Evolutionary conservation across 352 stramenopile genomes (phyloP), one percentile per base, ranked within the genome.

Genomic region (Aphanomyces stellatus): DNA sequence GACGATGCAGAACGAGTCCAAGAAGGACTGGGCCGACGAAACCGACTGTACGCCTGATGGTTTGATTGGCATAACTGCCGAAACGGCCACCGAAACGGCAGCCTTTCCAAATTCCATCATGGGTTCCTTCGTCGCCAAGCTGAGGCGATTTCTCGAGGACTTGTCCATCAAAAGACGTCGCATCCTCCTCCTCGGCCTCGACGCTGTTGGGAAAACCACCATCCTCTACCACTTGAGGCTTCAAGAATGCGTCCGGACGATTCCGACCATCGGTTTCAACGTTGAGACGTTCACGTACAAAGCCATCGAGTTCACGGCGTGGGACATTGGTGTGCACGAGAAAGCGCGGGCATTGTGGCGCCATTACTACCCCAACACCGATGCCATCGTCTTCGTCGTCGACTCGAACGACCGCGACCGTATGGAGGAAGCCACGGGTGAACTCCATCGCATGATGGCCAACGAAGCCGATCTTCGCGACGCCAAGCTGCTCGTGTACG

Each of bases 191-290:
- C 81, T 97, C n/a, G 88, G 88, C 1, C 81, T 97, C 17, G 95
- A 99, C 76, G 91, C 88, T 25, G 96, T 93, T 22, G 95, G 95
- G 74, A 99, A 99, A 81, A 99, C 96, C 3, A 99, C 96, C 33
- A 95, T 98, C 69, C 83, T 98, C 7, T 92, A 96, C 80, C 82
- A 85, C 61, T 78, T 96, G 67, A 90, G 95, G 65, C 71, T 95
- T 30, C 82, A 79, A 11, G 80, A 91, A 55, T 24, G 77, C 7
- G 62, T 94, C n/a, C 81, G 73, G 2, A 91, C 85, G 37, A 82
- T 90, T 53, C 78, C 85, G n/a, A 96, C 90, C 19, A 82, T 96
- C 40, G 85, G 87, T 15, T 95, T 93, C 72, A 93, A 96, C 70
- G 78, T 96, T 61, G 88, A 96, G 75, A 77, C 73, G 2, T 82